These are phyloP conservation scores for Holtermanniella nyarrowii DNA, from an alignment of 768 basidiomycete species.

Conservation along the genomic window DNA sequence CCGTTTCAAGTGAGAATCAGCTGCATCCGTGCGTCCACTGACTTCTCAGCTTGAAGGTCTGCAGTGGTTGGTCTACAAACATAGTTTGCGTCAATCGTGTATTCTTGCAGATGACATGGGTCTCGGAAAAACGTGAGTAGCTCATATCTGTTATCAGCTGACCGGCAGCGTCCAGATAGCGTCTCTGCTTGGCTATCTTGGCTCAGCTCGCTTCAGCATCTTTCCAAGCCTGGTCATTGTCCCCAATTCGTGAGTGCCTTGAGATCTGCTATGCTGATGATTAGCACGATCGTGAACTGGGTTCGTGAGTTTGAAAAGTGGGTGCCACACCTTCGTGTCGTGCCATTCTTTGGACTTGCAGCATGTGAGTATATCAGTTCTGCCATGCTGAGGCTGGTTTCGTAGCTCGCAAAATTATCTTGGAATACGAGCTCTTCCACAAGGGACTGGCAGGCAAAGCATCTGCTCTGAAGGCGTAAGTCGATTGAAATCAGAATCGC, in stretches of 20 bases:
- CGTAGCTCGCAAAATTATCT: conserved; percentile 63
- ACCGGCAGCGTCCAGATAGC: conserved; percentile 85
- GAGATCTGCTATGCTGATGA: conserved; percentile 1
- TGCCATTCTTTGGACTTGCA: conserved; percentile 63
- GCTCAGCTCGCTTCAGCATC: conserved; percentile 48
- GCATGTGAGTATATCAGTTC: conserved; percentile 63
- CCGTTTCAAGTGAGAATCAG: conserved; percentile 60
- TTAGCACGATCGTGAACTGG: conserved; percentile 73
- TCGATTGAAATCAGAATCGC: background rate
- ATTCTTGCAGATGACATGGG: conserved; percentile 95
- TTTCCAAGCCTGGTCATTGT: conserved; percentile 83
- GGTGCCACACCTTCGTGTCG: conserved; percentile 49
- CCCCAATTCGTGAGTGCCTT: conserved; percentile 58
- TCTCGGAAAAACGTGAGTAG: conserved; percentile 40
- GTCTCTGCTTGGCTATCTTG: conserved; percentile 63
- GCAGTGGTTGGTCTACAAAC: conserved; percentile 40
- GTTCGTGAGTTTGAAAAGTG: conserved; percentile 84
- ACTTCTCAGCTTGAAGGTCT: conserved; percentile 38
- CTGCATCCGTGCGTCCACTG: background rate
- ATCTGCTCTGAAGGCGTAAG: conserved; percentile 39
- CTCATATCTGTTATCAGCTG: conserved; percentile 43
- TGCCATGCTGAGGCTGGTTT: conserved; percentile 35
- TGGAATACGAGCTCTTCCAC: conserved; percentile 70
- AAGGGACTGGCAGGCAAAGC: conserved; percentile 34
- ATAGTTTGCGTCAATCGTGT: conserved; percentile 35